Conservation (phyloP, 768 basidiomycete species). For the Paxillus ammoniavirescens region DNA sequence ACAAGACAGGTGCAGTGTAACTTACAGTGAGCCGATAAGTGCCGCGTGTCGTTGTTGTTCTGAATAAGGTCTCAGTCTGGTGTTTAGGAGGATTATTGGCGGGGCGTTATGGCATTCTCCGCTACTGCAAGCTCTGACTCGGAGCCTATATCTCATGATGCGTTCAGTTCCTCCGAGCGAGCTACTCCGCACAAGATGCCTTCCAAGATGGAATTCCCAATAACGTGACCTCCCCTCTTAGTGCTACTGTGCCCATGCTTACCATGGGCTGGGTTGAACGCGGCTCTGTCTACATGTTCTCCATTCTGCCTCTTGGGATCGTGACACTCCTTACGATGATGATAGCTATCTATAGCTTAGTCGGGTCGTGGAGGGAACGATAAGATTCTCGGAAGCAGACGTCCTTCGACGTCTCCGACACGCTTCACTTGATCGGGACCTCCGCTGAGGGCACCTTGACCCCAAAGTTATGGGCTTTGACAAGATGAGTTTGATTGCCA, state of each 20-base stretch:
- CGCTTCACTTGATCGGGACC: constrained; percentile 4
- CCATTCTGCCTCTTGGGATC: not conserved
- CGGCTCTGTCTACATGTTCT: not conserved
- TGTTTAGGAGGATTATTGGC: no score
- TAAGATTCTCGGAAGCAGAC: not conserved
- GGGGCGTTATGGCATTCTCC: no score
- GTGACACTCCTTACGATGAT: not conserved
- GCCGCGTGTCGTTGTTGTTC: no score
- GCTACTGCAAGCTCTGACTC: constrained; percentile 9
- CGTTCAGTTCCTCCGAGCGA: no score
- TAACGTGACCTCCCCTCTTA: not conserved
- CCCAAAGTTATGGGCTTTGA: no score
- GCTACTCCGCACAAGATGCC: no score
- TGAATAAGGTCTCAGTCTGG: no score
- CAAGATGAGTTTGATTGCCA: no score
- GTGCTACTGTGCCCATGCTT: no score
- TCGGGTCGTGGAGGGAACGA: not conserved
- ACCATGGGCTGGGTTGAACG: constrained; percentile 1
- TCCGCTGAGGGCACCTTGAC: not conserved
- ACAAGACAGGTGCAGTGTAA: no score
- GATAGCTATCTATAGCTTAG: not conserved
- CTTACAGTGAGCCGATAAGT: no score
- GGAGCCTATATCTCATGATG: no score
- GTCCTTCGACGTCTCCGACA: not conserved
- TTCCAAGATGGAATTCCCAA: not conserved